These are phyloP conservation scores for Mycena metata DNA, from an alignment of 768 basidiomycete species.

Conservation along the genomic window DNA sequence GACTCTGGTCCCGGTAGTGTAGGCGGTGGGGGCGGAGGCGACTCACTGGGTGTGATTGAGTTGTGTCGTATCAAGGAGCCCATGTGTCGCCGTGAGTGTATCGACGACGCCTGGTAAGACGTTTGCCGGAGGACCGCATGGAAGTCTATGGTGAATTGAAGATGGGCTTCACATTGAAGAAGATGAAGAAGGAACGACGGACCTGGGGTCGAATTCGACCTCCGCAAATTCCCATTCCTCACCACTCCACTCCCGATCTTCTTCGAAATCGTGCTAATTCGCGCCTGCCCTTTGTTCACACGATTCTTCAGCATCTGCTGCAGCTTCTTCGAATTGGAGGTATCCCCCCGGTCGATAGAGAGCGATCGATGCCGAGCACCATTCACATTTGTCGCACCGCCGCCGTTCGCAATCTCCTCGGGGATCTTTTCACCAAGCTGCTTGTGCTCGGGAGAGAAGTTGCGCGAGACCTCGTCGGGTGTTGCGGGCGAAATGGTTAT, in stretches of 20 bases:
- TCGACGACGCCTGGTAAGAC: conserved; percentile 82
- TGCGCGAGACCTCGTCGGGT: conserved; percentile 53
- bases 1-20: conserved; percentile 49
- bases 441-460: conserved; percentile 27
- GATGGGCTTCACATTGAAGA: background rate
- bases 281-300: conserved; percentile 79
- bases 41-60: conserved; percentile 50
- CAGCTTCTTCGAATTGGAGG: conserved; percentile 77
- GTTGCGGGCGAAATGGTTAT: conserved; percentile 77
- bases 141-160: conserved; percentile 65
- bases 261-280: conserved; percentile 82
- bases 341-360: conserved; percentile 59
- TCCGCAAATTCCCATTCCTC: conserved; percentile 66
- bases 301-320: conserved; percentile 81
- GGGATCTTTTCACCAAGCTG: conserved; percentile 19
- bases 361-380: conserved; percentile 51
- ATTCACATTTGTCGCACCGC: background rate
- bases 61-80: conserved; percentile 61
- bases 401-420: conserved; percentile 30
- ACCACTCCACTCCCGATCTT: conserved; percentile 82
- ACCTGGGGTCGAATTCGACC: conserved; percentile 81
- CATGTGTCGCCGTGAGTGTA: conserved; percentile 81
- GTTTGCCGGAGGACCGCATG: conserved; percentile 72
- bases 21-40: conserved; percentile 61
- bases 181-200: conserved; percentile 34